phyloP scores from a whole-genome alignment of 305 asterid species.

The Fraxinus xanthoxyloides region DNA sequence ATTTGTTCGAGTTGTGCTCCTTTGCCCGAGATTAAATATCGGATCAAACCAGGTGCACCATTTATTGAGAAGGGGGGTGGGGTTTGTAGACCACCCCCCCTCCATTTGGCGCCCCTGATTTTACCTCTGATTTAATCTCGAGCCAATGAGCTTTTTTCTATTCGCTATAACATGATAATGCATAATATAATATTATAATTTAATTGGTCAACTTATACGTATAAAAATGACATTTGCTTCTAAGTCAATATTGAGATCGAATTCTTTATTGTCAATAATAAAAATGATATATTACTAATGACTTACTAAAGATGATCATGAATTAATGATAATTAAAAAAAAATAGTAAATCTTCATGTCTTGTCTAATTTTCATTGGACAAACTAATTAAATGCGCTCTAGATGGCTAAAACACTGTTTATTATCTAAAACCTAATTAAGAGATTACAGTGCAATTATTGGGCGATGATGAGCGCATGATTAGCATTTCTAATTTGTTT shows the following conservation, averaged over 20 bases:
- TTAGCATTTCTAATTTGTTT: constrained; percentile 26
- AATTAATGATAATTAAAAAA: not conserved
- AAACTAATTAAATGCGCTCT: not conserved
- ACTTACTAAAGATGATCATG: not conserved
- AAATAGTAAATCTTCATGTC: not conserved
- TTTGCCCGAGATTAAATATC: too few species aligned
- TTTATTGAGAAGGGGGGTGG: too few species aligned
- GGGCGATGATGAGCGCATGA: constrained; percentile 49
- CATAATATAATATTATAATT: not conserved
- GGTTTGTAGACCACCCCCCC: too few species aligned
- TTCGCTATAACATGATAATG: not conserved
- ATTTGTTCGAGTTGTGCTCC: not conserved
- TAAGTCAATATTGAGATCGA: not conserved
- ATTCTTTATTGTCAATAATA: not conserved
- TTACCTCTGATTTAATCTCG: too few species aligned
- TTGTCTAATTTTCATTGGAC: not conserved
- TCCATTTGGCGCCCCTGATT: too few species aligned
- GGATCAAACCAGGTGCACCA: too few species aligned
- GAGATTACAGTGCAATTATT: constrained; percentile 16
- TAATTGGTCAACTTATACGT: not conserved
- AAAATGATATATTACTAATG: not conserved
- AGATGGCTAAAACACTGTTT: not conserved
- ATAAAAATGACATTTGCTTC: not conserved
- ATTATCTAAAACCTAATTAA: not conserved
- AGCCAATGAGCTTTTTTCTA: too few species aligned